Evolutionary conservation across 2,329 filamentous ascomycete genomes (phyloP).

Genomic region (Pseudogymnoascus sp.): DNA sequence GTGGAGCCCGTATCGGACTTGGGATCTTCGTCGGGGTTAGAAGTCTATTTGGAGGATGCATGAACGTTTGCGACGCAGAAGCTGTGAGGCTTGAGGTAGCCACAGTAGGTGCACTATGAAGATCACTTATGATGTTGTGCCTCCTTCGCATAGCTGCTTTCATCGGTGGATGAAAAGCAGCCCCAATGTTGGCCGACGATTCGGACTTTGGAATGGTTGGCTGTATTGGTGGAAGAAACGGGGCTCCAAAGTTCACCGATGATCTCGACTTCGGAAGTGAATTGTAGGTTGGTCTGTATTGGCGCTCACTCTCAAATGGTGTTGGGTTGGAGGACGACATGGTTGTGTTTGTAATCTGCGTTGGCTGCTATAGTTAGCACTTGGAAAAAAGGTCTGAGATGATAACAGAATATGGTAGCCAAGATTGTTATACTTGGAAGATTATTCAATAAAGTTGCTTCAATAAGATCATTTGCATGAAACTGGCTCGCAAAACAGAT

Average conservation of each 20-base stretch:
- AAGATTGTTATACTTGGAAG: not conserved
- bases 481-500: no score
- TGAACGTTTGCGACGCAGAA: constrained; percentile 15
- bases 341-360: not conserved
- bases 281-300: constrained; percentile 11
- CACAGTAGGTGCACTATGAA: constrained; percentile 18
- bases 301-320: not conserved
- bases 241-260: not conserved
- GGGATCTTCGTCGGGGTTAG: not conserved
- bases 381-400: not conserved
- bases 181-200: not conserved
- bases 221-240: constrained; percentile 5
- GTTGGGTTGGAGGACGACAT: not conserved
- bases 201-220: not conserved
- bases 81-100: constrained; percentile 17
- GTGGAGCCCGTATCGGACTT: not conserved
- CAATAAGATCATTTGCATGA: no score
- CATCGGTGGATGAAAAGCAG: not conserved
- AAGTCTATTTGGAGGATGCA: not conserved
- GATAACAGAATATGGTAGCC: not conserved
- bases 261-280: not conserved
- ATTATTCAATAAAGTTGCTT: no score
- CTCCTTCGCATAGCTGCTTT: constrained; percentile 6
- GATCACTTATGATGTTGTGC: constrained; percentile 15
- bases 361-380: not conserved